Conservation (phyloP, 352 stramenopile species). For the Phytopythium cucurbitacearum region DNA sequence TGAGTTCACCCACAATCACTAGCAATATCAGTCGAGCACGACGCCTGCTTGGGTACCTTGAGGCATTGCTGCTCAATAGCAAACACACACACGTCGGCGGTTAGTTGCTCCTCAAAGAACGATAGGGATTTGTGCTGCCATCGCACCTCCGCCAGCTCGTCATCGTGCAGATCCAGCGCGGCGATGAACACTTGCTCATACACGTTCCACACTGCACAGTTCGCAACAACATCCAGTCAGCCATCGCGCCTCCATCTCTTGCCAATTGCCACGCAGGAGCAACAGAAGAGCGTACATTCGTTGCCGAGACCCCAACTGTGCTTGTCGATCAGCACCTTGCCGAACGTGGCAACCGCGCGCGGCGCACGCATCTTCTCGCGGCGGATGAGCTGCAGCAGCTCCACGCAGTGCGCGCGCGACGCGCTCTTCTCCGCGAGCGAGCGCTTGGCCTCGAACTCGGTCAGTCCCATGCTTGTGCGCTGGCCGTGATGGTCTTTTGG, state of each 20-base stretch:
- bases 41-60: neutral
- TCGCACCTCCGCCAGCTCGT: slow-evolving; percentile 34
- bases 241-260: slow-evolving; percentile 3
- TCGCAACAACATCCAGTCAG: slow-evolving; percentile 4
- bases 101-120: neutral
- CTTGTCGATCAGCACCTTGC: slow-evolving; percentile 40
- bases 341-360: slow-evolving; percentile 30
- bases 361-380: slow-evolving; percentile 57
- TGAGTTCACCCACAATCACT: neutral
- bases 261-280: neutral
- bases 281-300: slow-evolving; percentile 21
- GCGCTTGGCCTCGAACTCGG: slow-evolving; percentile 42
- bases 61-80: slow-evolving; percentile 1
- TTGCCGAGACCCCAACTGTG: slow-evolving; percentile 50
- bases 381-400: slow-evolving; percentile 49
- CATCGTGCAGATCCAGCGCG: slow-evolving; percentile 56
- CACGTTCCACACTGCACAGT: slow-evolving; percentile 43
- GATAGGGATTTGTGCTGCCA: neutral
- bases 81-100: slow-evolving; percentile 6
- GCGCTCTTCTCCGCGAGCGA: slow-evolving; percentile 26
- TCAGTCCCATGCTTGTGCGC: slow-evolving; percentile 20
- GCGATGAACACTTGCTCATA: slow-evolving; percentile 68
- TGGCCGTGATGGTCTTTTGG: too few relatives aligned
- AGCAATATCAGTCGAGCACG: too few relatives aligned
- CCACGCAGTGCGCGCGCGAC: slow-evolving; percentile 24